These are phyloP conservation scores for Globisporangium takayamanum DNA, from an alignment of 352 stramenopile genomes.

Conservation along the genomic window DNA sequence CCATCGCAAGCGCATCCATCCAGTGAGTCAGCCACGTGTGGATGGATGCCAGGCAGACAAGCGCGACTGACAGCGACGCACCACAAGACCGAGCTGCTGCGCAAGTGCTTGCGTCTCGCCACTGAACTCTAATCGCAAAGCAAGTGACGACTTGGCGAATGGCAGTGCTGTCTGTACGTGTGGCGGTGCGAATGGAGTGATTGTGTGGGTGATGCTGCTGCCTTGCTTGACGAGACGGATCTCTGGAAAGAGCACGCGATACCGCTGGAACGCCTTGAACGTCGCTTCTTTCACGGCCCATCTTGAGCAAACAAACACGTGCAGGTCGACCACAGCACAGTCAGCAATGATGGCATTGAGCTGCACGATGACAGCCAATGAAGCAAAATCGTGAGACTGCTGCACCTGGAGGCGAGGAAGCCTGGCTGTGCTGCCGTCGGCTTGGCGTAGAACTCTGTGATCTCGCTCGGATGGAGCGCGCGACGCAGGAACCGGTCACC, in stretches of 20 bases:
- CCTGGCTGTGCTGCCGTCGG: conserved; percentile 24
- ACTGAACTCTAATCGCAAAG: conserved; percentile 47
- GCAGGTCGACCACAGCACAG: background rate
- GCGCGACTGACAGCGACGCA: conserved; percentile 13
- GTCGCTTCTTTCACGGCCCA: conserved; percentile 82
- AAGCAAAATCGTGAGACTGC: background rate
- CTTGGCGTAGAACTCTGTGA: conserved; percentile 49
- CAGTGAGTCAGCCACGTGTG: background rate
- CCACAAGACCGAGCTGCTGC: conserved; percentile 41
- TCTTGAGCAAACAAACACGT: conserved; percentile 11
- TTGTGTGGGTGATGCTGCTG: background rate
- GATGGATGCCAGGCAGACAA: background rate
- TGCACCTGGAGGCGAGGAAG: conserved; percentile 56
- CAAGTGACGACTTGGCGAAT: conserved; percentile 25
- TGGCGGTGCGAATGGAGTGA: background rate
- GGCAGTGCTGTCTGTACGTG: conserved; percentile 22
- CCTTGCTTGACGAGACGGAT: conserved; percentile 29
- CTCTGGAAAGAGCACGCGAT: conserved; percentile 75
- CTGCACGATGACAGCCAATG: background rate
- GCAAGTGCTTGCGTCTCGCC: conserved; percentile 51
- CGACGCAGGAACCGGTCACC: conserved; percentile 54
- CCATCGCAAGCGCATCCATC: conserved; percentile 1
- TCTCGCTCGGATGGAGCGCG: conserved; percentile 61
- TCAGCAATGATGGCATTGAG: background rate
- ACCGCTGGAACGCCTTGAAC: conserved; percentile 79